phyloP scores from a whole-genome alignment of 129 eudicot genomes.

The Gnaphalium uliginosum region DNA sequence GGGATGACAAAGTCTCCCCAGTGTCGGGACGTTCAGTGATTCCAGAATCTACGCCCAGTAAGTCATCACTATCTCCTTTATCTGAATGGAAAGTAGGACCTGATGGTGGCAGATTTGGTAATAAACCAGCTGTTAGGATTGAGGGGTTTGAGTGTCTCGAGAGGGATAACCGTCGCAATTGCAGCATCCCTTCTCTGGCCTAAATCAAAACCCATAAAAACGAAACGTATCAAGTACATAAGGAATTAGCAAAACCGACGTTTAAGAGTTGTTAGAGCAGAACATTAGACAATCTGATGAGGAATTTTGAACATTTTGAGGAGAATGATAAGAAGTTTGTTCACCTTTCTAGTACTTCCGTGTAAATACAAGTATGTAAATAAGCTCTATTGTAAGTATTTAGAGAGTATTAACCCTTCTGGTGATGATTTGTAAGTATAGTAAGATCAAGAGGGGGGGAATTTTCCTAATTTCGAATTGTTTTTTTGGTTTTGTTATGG shows the following conservation, averaged over 20 bases:
- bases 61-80: conserved; percentile 45
- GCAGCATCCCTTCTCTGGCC: conserved; percentile 81
- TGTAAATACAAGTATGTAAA: conserved; percentile 28
- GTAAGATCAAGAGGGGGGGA: conserved; percentile 30
- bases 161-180: conserved; percentile 55
- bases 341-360: neutral
- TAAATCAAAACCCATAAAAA: conserved; percentile 30
- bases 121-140: conserved; percentile 75
- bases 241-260: conserved; percentile 17
- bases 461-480: conserved; percentile 30
- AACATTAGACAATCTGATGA: conserved; percentile 25
- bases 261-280: conserved; percentile 12
- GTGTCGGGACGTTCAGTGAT: conserved; percentile 40
- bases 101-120: conserved; percentile 65
- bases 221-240: conserved; percentile 28
- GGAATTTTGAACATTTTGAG: conserved; percentile 35
- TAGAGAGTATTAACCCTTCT: conserved; percentile 33
- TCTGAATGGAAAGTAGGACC: conserved; percentile 61
- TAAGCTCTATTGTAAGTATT: conserved; percentile 4
- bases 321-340: neutral
- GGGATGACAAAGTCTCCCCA: conserved; percentile 51
- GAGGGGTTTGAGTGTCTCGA: conserved; percentile 87
- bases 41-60: conserved; percentile 40
- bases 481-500: conserved; percentile 27
- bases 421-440: conserved; percentile 48